Conservation (phyloP, 768 basidiomycete genomes). For the Mycena olivaceomarginata region DNA sequence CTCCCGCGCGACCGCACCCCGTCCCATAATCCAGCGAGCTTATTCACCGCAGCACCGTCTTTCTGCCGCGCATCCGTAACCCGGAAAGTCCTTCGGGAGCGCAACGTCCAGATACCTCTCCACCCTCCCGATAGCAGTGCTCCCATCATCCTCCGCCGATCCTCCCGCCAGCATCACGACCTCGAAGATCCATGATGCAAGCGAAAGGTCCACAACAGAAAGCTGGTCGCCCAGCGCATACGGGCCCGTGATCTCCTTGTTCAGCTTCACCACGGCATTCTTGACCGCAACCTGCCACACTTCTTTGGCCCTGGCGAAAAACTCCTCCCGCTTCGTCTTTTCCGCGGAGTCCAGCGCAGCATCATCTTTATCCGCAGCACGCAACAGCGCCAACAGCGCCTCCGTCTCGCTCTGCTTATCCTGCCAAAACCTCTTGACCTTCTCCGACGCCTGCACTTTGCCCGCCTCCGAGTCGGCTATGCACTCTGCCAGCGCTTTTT, state of each 20-base stretch:
- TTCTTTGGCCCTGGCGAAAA: conserved; percentile 68
- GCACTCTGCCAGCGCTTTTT: conserved; percentile 68
- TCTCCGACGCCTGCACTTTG: conserved; percentile 73
- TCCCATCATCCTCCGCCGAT: conserved; percentile 68
- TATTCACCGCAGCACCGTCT: conserved; percentile 62
- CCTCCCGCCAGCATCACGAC: conserved; percentile 78
- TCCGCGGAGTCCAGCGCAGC: conserved; percentile 62
- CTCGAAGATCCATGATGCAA: conserved; percentile 84
- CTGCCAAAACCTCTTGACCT: conserved; percentile 78
- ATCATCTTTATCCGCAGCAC: conserved; percentile 62
- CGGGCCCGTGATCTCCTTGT: conserved; percentile 78
- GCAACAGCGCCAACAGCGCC: conserved; percentile 66
- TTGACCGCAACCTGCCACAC: conserved; percentile 73
- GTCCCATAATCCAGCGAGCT: conserved; percentile 86
- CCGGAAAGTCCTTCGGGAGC: conserved; percentile 65
- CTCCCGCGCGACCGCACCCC: conserved; percentile 77
- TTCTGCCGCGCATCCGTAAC: conserved; percentile 55
- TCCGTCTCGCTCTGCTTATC: conserved; percentile 70
- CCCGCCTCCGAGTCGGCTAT: conserved; percentile 72
- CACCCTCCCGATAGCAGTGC: conserved; percentile 68
- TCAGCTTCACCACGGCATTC: conserved; percentile 67
- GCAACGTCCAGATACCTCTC: conserved; percentile 67
- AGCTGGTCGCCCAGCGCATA: conserved; percentile 88
- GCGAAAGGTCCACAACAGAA: conserved; percentile 88
- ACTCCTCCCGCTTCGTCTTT: conserved; percentile 65